Base-by-base conservation (phyloP, 108 stramenopile species). In the Seminavis robusta region DNA sequence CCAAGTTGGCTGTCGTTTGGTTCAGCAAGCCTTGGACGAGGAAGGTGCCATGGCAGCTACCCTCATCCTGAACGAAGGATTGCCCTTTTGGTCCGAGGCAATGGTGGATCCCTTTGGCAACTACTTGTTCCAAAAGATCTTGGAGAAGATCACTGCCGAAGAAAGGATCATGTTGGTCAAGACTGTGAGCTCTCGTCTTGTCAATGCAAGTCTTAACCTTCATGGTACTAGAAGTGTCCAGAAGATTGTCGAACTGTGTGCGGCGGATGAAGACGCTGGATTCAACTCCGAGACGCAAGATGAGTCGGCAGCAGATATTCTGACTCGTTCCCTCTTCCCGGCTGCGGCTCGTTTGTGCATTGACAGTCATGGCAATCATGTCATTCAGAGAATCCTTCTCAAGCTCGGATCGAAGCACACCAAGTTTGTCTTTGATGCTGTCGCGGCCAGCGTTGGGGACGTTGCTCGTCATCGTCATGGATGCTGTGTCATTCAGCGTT, bases 91-190 rank as follows among this genome's bases (percentile, higher is more conserved):
- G 88, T 89, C 85, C 8, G 88, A 93, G 54, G 90, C 96, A 51
- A 96, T 98, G 95, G 85, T 94, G 15, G 96, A 98, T 75, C 96
- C 96, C 11, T 98, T 98, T 61, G 97, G 97, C 0, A 98, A 96
- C 71, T 98, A 97, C 65, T 77, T 98, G 32, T 98, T 98, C 60
- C 97, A 98, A 73, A 98, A 98, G 80, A 91, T 98, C 34, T 59
- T 96, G 46, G 96, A 95, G 60, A 82, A 92, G 64, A 84, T 94
- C 33, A 88, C 86, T 19, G 73, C 79, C 24, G 81, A 86, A 23
- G 92, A 96, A 61, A 73, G 97, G 6, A 63, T 93, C 33, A 86
- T 78, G 56, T 76, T 97, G 31, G 74, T 95, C 43, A 77, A 82
- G 39, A 86, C 73, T 55, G 95, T 96, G 17, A 81, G 88, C 51